Evolutionary conservation across 495 filamentous ascomycete species (phyloP), one percentile per base, ranked within the genome.

Genomic region (Penicillium antarcticum): DNA sequence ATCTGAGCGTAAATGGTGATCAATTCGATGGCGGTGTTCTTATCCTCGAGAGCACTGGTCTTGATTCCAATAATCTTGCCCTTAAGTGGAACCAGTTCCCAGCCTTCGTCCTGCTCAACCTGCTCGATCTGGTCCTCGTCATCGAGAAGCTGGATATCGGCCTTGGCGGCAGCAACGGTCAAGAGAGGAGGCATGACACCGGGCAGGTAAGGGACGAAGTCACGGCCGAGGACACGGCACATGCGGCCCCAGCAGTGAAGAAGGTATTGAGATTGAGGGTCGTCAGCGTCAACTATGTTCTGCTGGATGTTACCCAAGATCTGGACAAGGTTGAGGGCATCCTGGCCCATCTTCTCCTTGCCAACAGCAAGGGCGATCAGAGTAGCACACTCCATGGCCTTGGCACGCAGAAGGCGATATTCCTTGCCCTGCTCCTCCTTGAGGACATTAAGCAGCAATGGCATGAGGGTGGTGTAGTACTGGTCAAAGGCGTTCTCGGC

Each of bases 191-290:
- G 92, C 85, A 99, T 97, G 37, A 99, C 95, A 46, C 83, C 89
- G 6, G 86, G 82, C 39, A 97, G 79, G 73, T 91, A 99, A 18
- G 91, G 91, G 13, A 97, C 78, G 68, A 99, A 99, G 57, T 95
- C 91, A 37, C 80, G 73, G 39, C 87, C 91, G 49, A 99, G 79
- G 16, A 97, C 92, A 41, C 94, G 87, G 69, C 92, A 97, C 95
- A 99, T 97, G 23, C 95, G 83, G 40, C 95, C 95, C 95, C 95
- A 99, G 74, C 94, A 99, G 77, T 99, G 95, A 61, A 97, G 87
- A 14, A 99, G 82, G 67, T 99, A 99, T 56, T 92, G 89, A 8
- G 90, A 89, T 70, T 99, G 95, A 21, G 95, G 95, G 65, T 99
- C 95, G 61, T 97, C 95, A 12, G 90, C 76, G 59, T 99, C 95